Conservation (phyloP, 169 alveolate species). For the Eimeria sp. region DNA sequence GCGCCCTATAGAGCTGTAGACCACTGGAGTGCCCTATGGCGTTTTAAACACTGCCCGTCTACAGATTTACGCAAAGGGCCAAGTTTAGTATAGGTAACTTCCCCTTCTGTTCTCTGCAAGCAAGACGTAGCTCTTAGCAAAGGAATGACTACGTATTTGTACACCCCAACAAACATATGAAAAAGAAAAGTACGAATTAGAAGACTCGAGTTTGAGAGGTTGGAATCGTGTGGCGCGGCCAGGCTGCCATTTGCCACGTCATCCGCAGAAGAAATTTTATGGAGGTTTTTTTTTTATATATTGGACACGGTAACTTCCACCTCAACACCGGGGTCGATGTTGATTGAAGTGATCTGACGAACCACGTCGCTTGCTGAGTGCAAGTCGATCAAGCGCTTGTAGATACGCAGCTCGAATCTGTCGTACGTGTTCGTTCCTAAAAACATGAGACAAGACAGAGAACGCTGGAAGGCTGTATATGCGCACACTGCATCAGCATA, state of each 20-base stretch:
- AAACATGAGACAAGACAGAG: neutral
- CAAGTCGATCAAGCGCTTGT: constrained; percentile 98
- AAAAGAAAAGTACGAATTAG: neutral
- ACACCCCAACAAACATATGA: neutral
- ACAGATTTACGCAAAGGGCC: neutral
- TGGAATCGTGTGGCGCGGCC: constrained; percentile 5
- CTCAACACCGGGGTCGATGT: constrained; percentile 99
- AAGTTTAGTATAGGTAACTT: neutral
- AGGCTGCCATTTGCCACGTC: neutral
- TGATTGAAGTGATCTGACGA: constrained; percentile 98
- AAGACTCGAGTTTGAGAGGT: constrained; percentile 7
- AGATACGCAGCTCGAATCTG: constrained; percentile 98
- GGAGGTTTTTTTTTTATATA: constrained; percentile 67
- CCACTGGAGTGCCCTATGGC: neutral
- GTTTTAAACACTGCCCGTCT: neutral
- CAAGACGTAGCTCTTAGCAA: neutral
- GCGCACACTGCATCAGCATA: neutral
- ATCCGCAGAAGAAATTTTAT: neutral
- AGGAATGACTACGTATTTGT: neutral
- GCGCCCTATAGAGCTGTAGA: neutral
- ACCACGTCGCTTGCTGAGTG: constrained; percentile 98
- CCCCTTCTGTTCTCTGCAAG: neutral
- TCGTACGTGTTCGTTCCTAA: constrained; percentile 98
- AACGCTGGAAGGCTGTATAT: neutral
- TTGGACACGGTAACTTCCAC: constrained; percentile 97